Base-by-base conservation (phyloP, 2,329 filamentous ascomycete genomes). In the Xylaria arbuscula region DNA sequence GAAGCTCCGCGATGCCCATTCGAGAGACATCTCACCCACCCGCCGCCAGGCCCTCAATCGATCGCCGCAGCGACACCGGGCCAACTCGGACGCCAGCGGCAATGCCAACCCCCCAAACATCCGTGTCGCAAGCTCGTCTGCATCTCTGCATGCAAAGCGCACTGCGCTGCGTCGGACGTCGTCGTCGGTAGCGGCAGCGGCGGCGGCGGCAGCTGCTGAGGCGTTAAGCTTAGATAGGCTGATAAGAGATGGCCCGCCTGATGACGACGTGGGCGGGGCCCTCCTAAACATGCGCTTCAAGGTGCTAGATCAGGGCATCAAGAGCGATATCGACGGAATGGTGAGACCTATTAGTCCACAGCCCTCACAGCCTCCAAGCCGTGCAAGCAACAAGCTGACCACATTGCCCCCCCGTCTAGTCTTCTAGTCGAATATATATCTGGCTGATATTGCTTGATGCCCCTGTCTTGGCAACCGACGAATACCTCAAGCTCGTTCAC, bases 381-480 rank as follows among this genome's bases (percentile, higher is more conserved):
- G 59, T 32, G 64, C 45, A 17, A 17, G 15, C 13, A n/a, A 45
- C 15, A 57, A 32, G 42, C 67, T 69, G 56, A 69, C n/a, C 8
- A 34, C 38, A 8, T 28, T 15, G 36, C 13, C 22, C 38, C 7
- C 36, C 28, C 42, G 38, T 32, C 40, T 75, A 97, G 95, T 99
- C 96, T 22, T 91, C 94, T 54, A 85, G 96, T 70, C 91, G 96
- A 76, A 97, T 98, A 78, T 98, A 99, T 80, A 89, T 97, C 72
- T 99, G 96, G 96, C 88, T 98, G 48, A 93, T 97, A 73, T 88
- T 99, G 13, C 91, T 99, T 74, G 93, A 97, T 77, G 91, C 94
- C 38, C 90, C 93, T 7, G 89, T 97, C 51, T 84, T 98, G 71
- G 87, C 90, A 53, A 97, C 96, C 67, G 93, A 97, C 75, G 87